Evolutionary conservation across 495 filamentous ascomycete genomes (phyloP).

Genomic region (Gamarada debralockiae): DNA sequence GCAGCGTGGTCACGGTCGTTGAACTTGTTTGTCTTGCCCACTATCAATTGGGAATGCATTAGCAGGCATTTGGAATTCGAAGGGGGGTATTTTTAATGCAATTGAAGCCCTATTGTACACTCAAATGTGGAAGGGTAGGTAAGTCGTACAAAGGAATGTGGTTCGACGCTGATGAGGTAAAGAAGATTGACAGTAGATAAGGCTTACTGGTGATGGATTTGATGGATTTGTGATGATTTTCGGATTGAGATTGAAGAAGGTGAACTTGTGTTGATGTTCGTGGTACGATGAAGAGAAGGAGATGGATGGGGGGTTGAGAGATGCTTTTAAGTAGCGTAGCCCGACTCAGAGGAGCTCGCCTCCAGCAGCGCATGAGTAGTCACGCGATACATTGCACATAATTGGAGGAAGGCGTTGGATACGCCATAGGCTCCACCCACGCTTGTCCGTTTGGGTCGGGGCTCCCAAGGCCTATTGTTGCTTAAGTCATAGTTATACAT

Average conservation of each 20-base stretch:
- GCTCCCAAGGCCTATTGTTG: too few relatives aligned
- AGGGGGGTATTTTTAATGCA: background rate
- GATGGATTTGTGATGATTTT: background rate
- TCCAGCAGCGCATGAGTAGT: too few relatives aligned
- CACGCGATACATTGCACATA: too few relatives aligned
- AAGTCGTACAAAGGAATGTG: background rate
- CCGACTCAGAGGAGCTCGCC: too few relatives aligned
- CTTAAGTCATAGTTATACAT: too few relatives aligned
- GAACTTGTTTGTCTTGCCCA: constrained; percentile 65
- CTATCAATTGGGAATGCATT: constrained; percentile 15
- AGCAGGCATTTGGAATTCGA: background rate
- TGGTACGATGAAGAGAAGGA: constrained; percentile 1
- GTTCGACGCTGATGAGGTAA: background rate
- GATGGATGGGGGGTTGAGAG: too few relatives aligned
- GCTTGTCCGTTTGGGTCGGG: too few relatives aligned
- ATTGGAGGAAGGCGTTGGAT: too few relatives aligned
- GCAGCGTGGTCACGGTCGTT: constrained; percentile 83
- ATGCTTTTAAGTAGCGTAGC: background rate
- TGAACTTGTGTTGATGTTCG: constrained; percentile 1
- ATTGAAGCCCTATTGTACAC: constrained; percentile 70
- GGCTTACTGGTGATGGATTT: constrained; percentile 22
- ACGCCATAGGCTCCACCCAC: too few relatives aligned
- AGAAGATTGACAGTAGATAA: background rate
- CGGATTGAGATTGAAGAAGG: background rate
- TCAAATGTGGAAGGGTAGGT: constrained; percentile 36